Conservation (phyloP, 495 filamentous ascomycete species). For the Xylaria palmicola region DNA sequence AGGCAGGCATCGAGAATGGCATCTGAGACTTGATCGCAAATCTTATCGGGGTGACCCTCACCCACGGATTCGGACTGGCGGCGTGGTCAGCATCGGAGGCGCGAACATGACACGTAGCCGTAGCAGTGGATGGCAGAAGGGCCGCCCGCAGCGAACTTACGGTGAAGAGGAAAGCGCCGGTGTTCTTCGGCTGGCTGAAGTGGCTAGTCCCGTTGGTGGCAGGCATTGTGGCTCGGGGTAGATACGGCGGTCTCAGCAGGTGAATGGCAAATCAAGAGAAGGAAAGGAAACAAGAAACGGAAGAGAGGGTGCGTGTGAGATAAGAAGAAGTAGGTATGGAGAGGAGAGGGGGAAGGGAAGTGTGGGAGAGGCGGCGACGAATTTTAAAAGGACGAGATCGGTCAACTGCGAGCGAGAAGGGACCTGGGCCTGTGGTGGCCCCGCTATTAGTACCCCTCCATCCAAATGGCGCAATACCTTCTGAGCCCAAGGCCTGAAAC, state of each 20-base stretch:
- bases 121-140: neutral
- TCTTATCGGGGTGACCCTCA: conserved; percentile 98
- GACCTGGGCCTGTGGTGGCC: neutral
- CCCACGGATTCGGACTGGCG: conserved; percentile 88
- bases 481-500: neutral
- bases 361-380: conserved; percentile 18
- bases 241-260: conserved; percentile 4
- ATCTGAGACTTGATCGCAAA: conserved; percentile 97
- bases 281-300: conserved; percentile 6
- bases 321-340: conserved; percentile 22
- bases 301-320: conserved; percentile 17
- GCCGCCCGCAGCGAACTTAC: conserved; percentile 38
- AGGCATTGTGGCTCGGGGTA: conserved; percentile 57
- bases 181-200: conserved; percentile 48
- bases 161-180: conserved; percentile 94
- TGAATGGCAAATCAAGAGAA: conserved; percentile 7
- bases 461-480: conserved; percentile 13
- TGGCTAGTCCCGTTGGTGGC: conserved; percentile 51
- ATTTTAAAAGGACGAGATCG: conserved; percentile 21
- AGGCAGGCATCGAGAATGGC: conserved; percentile 98
- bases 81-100: neutral
- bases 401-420: conserved; percentile 24
- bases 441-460: conserved; percentile 13
- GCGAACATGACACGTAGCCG: conserved; percentile 3
- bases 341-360: conserved; percentile 27